phyloP scores from a whole-genome alignment of 2,329 filamentous ascomycete genomes.

The Venturiaceae sp. region DNA sequence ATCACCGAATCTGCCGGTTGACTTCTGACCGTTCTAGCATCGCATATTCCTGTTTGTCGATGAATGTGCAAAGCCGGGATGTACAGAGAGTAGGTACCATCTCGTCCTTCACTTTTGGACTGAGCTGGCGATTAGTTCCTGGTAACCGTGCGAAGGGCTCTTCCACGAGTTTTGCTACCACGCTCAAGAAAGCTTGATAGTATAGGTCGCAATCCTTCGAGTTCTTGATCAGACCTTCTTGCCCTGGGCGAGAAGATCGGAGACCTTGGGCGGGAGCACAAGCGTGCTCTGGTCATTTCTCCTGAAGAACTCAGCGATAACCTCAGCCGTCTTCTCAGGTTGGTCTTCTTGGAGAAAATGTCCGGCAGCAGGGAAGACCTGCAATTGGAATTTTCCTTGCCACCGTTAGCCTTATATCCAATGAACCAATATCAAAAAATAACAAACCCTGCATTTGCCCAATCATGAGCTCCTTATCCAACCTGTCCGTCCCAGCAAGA shows the following conservation, averaged over 20 bases:
- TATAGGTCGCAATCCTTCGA: too few relatives aligned
- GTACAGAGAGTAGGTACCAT: too few relatives aligned
- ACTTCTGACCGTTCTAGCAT: too few relatives aligned
- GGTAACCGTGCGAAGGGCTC: too few relatives aligned
- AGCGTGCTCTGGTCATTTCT: conserved; percentile 79
- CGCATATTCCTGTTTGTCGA: too few relatives aligned
- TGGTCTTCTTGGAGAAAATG: conserved; percentile 97
- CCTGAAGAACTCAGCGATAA: conserved; percentile 82
- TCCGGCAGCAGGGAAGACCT: conserved; percentile 88
- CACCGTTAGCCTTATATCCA: not conserved
- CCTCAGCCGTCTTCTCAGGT: conserved; percentile 77
- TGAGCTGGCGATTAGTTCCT: too few relatives aligned
- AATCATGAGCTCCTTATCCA: conserved; percentile 89
- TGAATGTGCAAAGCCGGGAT: too few relatives aligned
- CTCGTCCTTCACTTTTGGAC: too few relatives aligned
- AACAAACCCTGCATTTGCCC: conserved; percentile 86
- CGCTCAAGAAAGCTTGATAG: too few relatives aligned
- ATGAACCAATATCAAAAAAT: not conserved
- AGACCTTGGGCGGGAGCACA: conserved; percentile 84
- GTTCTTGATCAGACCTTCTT: conserved; percentile 38
- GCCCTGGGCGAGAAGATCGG: conserved; percentile 37
- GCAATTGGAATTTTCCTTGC: conserved; percentile 80
- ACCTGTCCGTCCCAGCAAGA: conserved; percentile 77
- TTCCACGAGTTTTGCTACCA: too few relatives aligned
- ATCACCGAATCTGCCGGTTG: too few relatives aligned